A percentile compares a stretch with the other conserved stretches of the same genome.
Conservation (phyloP, 306 rosid genomes). For the Sechiopsis laciniata region DNA sequence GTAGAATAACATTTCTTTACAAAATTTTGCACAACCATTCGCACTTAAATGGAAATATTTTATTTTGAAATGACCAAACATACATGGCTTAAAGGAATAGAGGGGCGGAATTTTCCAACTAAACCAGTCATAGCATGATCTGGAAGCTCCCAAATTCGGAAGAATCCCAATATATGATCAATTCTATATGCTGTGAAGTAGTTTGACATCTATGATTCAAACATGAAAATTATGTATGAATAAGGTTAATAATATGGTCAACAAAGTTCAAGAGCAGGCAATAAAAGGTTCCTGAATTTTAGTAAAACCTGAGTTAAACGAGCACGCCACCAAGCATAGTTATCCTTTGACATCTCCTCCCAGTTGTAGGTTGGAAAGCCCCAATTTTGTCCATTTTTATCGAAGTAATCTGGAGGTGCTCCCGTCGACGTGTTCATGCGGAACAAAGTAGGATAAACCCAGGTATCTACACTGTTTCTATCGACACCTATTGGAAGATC, state of each 20-base stretch:
- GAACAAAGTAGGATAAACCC: constrained; percentile 85
- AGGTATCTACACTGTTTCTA: constrained; percentile 91
- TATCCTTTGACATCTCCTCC: constrained; percentile 97
- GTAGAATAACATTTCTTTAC: neutral
- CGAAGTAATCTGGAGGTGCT: constrained; percentile 98
- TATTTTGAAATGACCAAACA: neutral
- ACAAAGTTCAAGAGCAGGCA: constrained; percentile 9
- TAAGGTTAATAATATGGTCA: constrained; percentile 22
- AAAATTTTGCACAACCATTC: neutral
- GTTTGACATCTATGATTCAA: constrained; percentile 75
- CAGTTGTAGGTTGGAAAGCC: constrained; percentile 98
- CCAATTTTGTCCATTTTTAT: constrained; percentile 99
- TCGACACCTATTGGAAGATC: constrained; percentile 97
- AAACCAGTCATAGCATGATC: constrained; percentile 85
- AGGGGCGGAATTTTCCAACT: constrained; percentile 91
- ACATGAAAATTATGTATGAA: constrained; percentile 29
- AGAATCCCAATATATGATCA: constrained; percentile 94
- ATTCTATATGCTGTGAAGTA: constrained; percentile 95
- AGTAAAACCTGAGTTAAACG: constrained; percentile 80
- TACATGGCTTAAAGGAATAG: constrained; percentile 92
- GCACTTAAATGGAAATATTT: neutral
- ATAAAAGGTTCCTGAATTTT: constrained; percentile 13
- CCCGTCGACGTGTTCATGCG: constrained; percentile 97
- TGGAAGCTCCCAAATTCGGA: constrained; percentile 97
- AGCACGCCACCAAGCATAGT: constrained; percentile 93